These are phyloP conservation scores for Russula sp. DNA, from an alignment of 768 basidiomycete species.

Conservation along the genomic window DNA sequence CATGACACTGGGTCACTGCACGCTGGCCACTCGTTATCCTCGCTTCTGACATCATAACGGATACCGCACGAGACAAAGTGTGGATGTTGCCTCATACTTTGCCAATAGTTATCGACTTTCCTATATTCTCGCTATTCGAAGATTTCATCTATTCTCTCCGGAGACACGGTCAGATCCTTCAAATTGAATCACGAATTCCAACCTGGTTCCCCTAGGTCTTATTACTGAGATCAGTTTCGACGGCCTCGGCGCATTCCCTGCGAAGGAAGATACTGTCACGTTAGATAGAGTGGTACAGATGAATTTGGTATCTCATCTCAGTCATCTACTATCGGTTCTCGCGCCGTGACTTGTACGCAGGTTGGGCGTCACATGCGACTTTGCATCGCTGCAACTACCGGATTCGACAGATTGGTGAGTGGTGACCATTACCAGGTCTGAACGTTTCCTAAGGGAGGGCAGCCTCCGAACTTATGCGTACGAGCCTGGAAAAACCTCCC, in stretches of 20 bases:
- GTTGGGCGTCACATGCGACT: not conserved
- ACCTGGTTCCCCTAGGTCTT: not conserved
- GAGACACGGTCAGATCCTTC: not conserved
- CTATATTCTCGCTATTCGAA: not conserved
- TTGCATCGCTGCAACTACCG: too few relatives aligned
- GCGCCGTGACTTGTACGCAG: not conserved
- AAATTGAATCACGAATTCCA: not conserved
- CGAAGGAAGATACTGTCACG: not conserved
- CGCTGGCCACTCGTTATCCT: too few relatives aligned
- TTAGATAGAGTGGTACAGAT: too few relatives aligned
- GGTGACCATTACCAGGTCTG: too few relatives aligned
- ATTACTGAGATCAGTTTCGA: not conserved
- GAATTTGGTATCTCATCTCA: too few relatives aligned
- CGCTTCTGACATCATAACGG: not conserved
- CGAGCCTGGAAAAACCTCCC: too few relatives aligned
- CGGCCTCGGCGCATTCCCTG: not conserved
- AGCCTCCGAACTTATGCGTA: too few relatives aligned
- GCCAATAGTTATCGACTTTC: too few relatives aligned
- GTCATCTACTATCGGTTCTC: not conserved
- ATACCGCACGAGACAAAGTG: fast-evolving
- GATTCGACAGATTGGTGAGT: too few relatives aligned
- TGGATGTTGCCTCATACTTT: not conserved
- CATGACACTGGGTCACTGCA: too few relatives aligned
- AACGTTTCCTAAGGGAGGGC: too few relatives aligned
- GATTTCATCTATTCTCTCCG: not conserved